Conservation (phyloP, 176 grass and related monocot genomes). For the Urochloa ruziziensis region DNA sequence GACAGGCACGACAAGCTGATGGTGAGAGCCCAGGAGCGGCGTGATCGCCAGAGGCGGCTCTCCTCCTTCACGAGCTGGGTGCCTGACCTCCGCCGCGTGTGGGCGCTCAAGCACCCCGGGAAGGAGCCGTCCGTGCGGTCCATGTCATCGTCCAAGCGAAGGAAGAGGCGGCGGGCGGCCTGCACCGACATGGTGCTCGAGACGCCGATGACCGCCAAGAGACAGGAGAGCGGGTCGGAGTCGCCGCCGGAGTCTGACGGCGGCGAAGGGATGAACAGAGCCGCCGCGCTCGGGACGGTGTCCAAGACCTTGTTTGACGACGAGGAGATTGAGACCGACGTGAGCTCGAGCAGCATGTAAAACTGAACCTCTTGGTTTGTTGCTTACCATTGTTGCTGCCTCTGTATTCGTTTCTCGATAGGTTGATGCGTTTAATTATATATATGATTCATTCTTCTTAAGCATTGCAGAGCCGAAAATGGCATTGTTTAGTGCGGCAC, state of each 20-base stretch:
- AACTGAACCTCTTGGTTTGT: neutral
- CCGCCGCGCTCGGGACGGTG: conserved; percentile 13
- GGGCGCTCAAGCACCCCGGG: conserved; percentile 72
- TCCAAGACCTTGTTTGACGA: conserved; percentile 68
- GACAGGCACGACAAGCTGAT: conserved; percentile 38
- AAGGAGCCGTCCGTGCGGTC: conserved; percentile 34
- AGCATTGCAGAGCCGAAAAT: neutral
- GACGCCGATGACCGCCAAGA: conserved; percentile 57
- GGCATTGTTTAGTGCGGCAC: neutral
- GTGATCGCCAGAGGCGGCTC: conserved; percentile 64
- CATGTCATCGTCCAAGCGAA: conserved; percentile 41
- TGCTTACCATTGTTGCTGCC: neutral
- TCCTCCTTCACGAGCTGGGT: conserved; percentile 89
- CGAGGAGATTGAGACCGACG: conserved; percentile 32
- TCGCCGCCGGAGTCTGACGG: neutral
- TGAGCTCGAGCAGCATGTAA: conserved; percentile 37
- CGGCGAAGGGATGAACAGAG: neutral
- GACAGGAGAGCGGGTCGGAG: neutral
- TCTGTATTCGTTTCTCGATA: no score
- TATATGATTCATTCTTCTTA: neutral
- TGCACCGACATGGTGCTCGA: conserved; percentile 66
- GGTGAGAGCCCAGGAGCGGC: conserved; percentile 60
- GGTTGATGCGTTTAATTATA: neutral
- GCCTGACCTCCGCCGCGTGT: conserved; percentile 74
- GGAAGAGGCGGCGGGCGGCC: conserved; percentile 30